Base-by-base conservation (phyloP, 352 stramenopile species). In the Pythium phragmitis region DNA sequence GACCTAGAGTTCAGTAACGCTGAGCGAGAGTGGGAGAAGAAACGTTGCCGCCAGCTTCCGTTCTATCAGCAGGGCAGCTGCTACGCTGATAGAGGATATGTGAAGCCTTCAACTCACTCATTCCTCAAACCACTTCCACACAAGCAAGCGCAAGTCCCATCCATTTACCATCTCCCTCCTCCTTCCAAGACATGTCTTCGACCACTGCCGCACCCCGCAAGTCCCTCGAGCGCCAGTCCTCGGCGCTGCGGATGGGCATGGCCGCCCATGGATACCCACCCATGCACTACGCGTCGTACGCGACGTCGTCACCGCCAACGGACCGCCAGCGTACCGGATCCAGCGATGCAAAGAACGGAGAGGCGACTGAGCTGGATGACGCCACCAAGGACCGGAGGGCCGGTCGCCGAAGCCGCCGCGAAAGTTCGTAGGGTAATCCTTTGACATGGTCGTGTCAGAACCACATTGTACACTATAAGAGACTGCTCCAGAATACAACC, bases 191-290 rank as follows among this genome's bases (percentile, higher is more conserved):
- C n/a, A 53, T 53, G 47, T 53, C 47, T 17, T 53, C 47, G 17
- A 36, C 47, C 21, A 33, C 42, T 48, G 14, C 21, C 47, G 23
- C 14, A 7, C 8, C 26, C 16, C 49, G 14, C 49, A 56, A 56
- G 52, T 12, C 37, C 34, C 11, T 36, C 33, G 52, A 46, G 37
- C 52, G 52, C 52, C 47, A 59, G 37, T 21, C 52, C 23, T 49
- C 52, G 51, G 34, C 36, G 26, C 8, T 55, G 11, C 48, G 30
- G 12, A 26, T 55, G 13, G 21, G 5, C 19, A 39, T 45, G 19
- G 51, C 33, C 4, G 36, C 51, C 17, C 51, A 57, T 21, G 51
- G 51, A 21, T 57, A 57, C 36, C 51, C 51, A 9, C 51, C 51
- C n/a, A 33, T 47, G 16, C 33, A 47, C 36, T 57, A 42, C 16